These are phyloP conservation scores for Candida xiaguanensis DNA, from an alignment of 805 yeast genomes.

Conservation along the genomic window DNA sequence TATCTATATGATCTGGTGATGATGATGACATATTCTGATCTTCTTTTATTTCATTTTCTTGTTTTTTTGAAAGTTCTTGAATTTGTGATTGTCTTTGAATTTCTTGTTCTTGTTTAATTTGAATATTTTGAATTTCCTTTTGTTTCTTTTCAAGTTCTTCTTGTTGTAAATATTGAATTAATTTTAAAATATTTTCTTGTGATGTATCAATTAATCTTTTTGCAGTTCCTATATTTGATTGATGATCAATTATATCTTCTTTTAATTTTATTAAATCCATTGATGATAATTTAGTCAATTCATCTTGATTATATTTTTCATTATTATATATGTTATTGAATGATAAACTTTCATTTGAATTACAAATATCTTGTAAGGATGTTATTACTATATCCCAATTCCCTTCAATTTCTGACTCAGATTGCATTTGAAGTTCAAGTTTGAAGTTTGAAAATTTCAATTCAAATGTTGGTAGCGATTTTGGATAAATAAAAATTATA, in stretches of 20 bases:
- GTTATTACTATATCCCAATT: constrained; percentile 68
- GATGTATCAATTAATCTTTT: constrained; percentile 35
- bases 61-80: background rate
- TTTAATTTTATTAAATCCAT: constrained; percentile 39
- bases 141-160: constrained; percentile 12
- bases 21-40: background rate
- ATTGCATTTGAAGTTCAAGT: constrained; percentile 6
- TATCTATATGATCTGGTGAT: background rate
- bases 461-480: too few relatives aligned
- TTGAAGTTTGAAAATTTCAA: too few relatives aligned
- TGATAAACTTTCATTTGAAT: constrained; percentile 51
- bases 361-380: constrained; percentile 65
- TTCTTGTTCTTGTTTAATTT: constrained; percentile 4
- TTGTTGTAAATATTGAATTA: constrained; percentile 33
- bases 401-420: constrained; percentile 43
- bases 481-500: too few relatives aligned
- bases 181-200: constrained; percentile 43
- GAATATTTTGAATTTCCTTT: constrained; percentile 13
- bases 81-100: background rate
- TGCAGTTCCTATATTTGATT: constrained; percentile 54
- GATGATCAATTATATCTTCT: constrained; percentile 47
- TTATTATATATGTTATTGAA: constrained; percentile 39
- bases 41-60: constrained; percentile 1
- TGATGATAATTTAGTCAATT: constrained; percentile 25
- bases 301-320: constrained; percentile 19